Percentiles rank a stretch among this genome's conserved stretches.
Conservation (phyloP, 2,329 filamentous ascomycete species). For the Dryadomyces quercivorus region DNA sequence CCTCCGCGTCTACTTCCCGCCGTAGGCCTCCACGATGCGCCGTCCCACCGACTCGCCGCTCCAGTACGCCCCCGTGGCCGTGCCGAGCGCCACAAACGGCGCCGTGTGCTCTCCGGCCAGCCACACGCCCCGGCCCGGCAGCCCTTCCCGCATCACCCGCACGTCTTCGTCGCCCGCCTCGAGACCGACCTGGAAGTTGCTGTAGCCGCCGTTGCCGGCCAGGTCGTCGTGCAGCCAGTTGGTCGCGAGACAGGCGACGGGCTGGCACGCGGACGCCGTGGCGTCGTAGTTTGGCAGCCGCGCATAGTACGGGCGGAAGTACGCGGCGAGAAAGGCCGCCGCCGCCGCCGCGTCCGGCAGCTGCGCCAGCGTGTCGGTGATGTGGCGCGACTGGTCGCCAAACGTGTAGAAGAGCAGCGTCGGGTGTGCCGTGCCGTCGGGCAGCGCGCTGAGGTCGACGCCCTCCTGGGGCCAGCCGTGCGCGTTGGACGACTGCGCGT, state of each 20-base stretch:
- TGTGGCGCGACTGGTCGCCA: constrained; percentile 45
- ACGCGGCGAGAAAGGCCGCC: constrained; percentile 41
- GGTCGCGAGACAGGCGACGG: constrained; percentile 54
- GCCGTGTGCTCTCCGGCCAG: constrained; percentile 84
- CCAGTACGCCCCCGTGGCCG: constrained; percentile 85
- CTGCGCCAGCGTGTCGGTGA: constrained; percentile 33
- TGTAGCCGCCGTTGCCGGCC: constrained; percentile 72
- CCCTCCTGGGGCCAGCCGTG: constrained; percentile 62
- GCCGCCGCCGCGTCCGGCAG: constrained; percentile 13
- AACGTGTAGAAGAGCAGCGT: constrained; percentile 78
- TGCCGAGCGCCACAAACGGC: constrained; percentile 80
- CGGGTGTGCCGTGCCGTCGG: constrained; percentile 48
- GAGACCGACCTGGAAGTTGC: constrained; percentile 71
- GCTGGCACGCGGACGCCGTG: constrained; percentile 42
- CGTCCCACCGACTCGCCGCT: constrained; percentile 68
- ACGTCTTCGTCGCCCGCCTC: constrained; percentile 61
- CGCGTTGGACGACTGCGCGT: constrained; percentile 50
- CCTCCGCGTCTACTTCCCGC: constrained; percentile 10
- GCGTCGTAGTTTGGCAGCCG: constrained; percentile 55
- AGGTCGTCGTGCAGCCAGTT: constrained; percentile 68
- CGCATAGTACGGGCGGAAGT: constrained; percentile 70
- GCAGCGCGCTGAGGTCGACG: constrained; percentile 62
- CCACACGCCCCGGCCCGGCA: constrained; percentile 63
- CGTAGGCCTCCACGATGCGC: constrained; percentile 47
- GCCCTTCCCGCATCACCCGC: constrained; percentile 45